These are phyloP conservation scores for Scutellaria barbata DNA, from an alignment of 257 asterid genomes.

Conservation along the genomic window DNA sequence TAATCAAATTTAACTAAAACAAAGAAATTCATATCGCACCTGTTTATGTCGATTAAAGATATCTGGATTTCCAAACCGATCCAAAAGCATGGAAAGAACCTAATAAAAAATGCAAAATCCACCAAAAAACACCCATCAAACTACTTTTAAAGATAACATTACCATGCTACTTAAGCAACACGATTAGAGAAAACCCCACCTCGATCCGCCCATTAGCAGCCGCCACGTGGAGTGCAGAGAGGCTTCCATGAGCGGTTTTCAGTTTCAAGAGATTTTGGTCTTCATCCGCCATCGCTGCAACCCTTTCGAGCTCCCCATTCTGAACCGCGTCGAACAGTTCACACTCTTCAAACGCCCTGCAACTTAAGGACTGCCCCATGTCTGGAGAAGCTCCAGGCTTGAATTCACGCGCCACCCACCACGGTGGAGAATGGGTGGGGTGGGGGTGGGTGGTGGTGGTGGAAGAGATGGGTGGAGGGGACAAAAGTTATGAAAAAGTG, in stretches of 20 bases:
- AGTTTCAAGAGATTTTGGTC: slow-evolving; percentile 52
- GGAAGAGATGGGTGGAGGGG: slow-evolving; percentile 35
- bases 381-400: neutral
- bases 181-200: slow-evolving; percentile 45
- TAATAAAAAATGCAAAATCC: slow-evolving; percentile 35
- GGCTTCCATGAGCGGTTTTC: slow-evolving; percentile 48
- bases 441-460: slow-evolving; percentile 36
- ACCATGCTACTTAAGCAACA: slow-evolving; percentile 2
- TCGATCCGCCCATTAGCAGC: slow-evolving; percentile 75
- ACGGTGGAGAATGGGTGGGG: slow-evolving; percentile 49
- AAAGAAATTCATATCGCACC: slow-evolving; percentile 42
- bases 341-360: slow-evolving; percentile 48
- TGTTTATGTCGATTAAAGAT: slow-evolving; percentile 77
- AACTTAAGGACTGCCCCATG: slow-evolving; percentile 82
- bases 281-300: slow-evolving; percentile 59
- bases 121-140: slow-evolving; percentile 34
- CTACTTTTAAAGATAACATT: slow-evolving; percentile 12
- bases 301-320: slow-evolving; percentile 64
- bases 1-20: neutral
- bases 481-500: slow-evolving; percentile 7
- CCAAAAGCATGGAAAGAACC: slow-evolving; percentile 77
- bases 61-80: slow-evolving; percentile 70
- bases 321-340: slow-evolving; percentile 67
- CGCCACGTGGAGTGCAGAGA: slow-evolving; percentile 73
- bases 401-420: slow-evolving; percentile 67